Conservation (phyloP, 78 protist genomes). For the slime mould (Dictyostelium discoideum) region DNA sequence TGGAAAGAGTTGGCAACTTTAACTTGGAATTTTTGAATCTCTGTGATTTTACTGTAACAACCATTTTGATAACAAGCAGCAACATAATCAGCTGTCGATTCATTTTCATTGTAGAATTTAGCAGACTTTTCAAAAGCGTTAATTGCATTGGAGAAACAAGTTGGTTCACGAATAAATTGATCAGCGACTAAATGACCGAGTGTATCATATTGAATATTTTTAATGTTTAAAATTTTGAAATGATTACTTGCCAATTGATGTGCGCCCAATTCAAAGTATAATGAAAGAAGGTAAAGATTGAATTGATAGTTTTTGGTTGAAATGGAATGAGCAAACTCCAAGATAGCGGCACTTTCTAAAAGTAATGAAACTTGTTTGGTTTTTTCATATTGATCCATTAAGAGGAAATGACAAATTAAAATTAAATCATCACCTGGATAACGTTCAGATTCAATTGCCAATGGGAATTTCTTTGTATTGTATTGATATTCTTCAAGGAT, state of each 20-base stretch:
- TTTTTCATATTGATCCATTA: slow-evolving; percentile 3
- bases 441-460: slow-evolving; percentile 46
- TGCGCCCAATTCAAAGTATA: slow-evolving; percentile 43
- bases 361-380: not conserved
- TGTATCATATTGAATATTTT: slow-evolving; percentile 73
- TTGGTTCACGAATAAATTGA: not conserved
- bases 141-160: not conserved
- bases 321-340: slow-evolving; percentile 31
- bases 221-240: slow-evolving; percentile 21
- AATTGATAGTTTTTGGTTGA: slow-evolving; percentile 58
- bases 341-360: not conserved
- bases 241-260: not conserved
- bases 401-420: slow-evolving; percentile 1
- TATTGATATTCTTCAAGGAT: slow-evolving; percentile 5
- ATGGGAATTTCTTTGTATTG: not conserved
- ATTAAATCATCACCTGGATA: slow-evolving; percentile 60
- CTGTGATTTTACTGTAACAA: slow-evolving; percentile 17
- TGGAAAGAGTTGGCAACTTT: slow-evolving; percentile 39
- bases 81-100: slow-evolving; percentile 46
- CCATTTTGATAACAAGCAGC: slow-evolving; percentile 40
- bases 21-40: slow-evolving; percentile 61
- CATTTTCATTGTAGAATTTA: slow-evolving; percentile 62
- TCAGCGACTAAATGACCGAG: slow-evolving; percentile 21
- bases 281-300: not conserved
- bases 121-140: not conserved